phyloP scores from a whole-genome alignment of 139 green algal species.

The Chlamydomonas urium region DNA sequence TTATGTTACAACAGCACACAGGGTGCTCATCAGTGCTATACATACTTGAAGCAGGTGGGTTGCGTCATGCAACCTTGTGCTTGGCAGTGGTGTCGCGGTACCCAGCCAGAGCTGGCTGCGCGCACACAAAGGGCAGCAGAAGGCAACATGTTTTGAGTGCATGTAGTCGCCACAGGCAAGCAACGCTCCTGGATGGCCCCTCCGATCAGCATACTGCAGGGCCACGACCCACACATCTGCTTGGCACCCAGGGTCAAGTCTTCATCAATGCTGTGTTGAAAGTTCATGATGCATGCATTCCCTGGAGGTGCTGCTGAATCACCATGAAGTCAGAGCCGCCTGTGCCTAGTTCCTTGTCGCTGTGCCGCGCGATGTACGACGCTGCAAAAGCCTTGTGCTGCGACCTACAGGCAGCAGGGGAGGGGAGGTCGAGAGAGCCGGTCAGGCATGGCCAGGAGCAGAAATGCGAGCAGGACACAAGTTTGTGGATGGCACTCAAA shows the following conservation, averaged over 20 bases:
- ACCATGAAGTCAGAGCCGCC: slow-evolving; percentile 47
- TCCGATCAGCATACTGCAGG: too few relatives aligned
- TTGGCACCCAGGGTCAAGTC: too few relatives aligned
- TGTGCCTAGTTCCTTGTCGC: slow-evolving; percentile 26
- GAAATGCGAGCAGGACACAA: not conserved
- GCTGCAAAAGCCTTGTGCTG: slow-evolving; percentile 35
- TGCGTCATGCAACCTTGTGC: slow-evolving; percentile 19
- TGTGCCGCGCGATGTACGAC: slow-evolving; percentile 42
- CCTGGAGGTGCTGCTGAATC: too few relatives aligned
- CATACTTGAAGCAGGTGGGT: too few relatives aligned
- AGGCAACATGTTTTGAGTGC: too few relatives aligned
- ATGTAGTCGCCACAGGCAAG: too few relatives aligned
- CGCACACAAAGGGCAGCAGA: not conserved
- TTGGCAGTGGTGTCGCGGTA: slow-evolving; percentile 30
- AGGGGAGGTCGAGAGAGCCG: not conserved
- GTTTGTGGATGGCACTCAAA: not conserved
- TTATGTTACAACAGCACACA: too few relatives aligned
- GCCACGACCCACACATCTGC: too few relatives aligned
- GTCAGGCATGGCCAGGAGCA: not conserved
- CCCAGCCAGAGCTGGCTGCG: slow-evolving; percentile 25
- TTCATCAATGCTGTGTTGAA: too few relatives aligned
- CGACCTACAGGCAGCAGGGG: not conserved
- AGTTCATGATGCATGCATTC: too few relatives aligned
- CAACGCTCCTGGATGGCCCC: too few relatives aligned
- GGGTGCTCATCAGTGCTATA: too few relatives aligned